Percentiles rank a stretch among this genome's conserved stretches.
phyloP scores from a whole-genome alignment of 768 basidiomycete species.

The Mycena alexandri region DNA sequence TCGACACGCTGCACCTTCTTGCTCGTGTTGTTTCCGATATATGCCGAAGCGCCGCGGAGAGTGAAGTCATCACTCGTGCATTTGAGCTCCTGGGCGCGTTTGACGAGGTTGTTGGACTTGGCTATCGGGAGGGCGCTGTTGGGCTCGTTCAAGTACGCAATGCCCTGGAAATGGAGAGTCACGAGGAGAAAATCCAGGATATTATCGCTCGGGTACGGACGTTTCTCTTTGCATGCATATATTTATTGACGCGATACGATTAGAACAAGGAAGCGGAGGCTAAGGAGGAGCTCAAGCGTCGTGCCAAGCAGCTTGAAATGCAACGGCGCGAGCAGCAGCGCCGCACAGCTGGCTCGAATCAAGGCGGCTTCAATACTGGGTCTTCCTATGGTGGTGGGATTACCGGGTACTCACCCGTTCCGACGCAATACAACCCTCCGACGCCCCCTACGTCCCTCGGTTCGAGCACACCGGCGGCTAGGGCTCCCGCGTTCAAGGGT shows the following conservation, averaged over 20 bases:
- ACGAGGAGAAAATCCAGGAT: conserved; percentile 96
- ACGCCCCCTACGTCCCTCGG: conserved; percentile 66
- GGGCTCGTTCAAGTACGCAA: conserved; percentile 84
- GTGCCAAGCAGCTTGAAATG: conserved; percentile 98
- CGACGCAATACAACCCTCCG: conserved; percentile 65
- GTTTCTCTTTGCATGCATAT: conserved; percentile 11
- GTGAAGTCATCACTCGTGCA: conserved; percentile 89
- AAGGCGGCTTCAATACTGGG: conserved; percentile 59
- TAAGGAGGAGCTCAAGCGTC: conserved; percentile 97
- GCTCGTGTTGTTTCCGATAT: conserved; percentile 94
- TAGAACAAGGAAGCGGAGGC: conserved; percentile 99
- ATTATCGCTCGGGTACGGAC: conserved; percentile 90
- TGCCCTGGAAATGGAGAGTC: conserved; percentile 90
- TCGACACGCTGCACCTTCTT: conserved; percentile 95
- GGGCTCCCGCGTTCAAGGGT: conserved; percentile 89
- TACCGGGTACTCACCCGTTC: conserved; percentile 78
- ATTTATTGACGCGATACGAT: conserved; percentile 7
- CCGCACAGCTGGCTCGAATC: conserved; percentile 64
- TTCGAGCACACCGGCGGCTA: conserved; percentile 60
- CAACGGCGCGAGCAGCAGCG: conserved; percentile 95
- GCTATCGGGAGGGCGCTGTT: conserved; percentile 80
- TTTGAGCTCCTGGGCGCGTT: conserved; percentile 96
- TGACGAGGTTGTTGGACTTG: conserved; percentile 95
- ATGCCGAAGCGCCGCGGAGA: conserved; percentile 87
- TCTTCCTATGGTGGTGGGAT: conserved; percentile 76